Evolutionary conservation across 2,329 filamentous ascomycete species (phyloP), one percentile per base, ranked within the genome.

Genomic region (Dryadomyces quercus-mongolicae): DNA sequence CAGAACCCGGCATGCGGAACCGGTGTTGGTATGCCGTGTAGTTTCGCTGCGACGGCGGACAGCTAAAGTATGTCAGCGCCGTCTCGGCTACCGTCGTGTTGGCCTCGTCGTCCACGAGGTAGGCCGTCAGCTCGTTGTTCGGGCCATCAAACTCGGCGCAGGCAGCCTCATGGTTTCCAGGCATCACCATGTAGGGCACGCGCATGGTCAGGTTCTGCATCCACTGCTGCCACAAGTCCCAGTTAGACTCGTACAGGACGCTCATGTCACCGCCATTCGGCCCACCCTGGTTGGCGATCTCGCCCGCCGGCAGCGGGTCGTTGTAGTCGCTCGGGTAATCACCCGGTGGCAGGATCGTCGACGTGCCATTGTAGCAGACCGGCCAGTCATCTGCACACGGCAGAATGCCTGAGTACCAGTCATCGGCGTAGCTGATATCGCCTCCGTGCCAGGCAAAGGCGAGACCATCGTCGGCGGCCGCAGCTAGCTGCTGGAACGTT

Each of bases 321-420:
- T 69, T 63, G 62, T 75, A 76, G 12, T 67, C 64, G 1, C 70
- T 66, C 38, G 69, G 63, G 49, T 65, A 62, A 46, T 66, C 64
- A 1, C 68, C 69, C 10, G 68, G 63, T 9, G 70, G 73, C 5
- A 76, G 65, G 47, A 62, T 51, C 1, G 68, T 68, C 46, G 63
- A 66, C 8, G 71, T 71, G 50, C 74, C 74, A 54, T 77, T 76
- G 62, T 76, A 78, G 66, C 75, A 78, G 15, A 77, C 67, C 1
- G 71, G 70, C 57, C 57, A 60, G 58, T 60, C 57, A 51, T 57
- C 56, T 18, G 54, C 70, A 55, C 74, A 77, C n/a, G 73, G 67
- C 15, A 77, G 61, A 50, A 76, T 74, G 12, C 74, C 74, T 6
- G 53, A 65, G 52, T 67, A 71, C 71, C 72, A 76, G 60, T 68